These are phyloP conservation scores for Aspergillus sp. DNA, from an alignment of 2,329 filamentous ascomycete genomes.

Conservation along the genomic window DNA sequence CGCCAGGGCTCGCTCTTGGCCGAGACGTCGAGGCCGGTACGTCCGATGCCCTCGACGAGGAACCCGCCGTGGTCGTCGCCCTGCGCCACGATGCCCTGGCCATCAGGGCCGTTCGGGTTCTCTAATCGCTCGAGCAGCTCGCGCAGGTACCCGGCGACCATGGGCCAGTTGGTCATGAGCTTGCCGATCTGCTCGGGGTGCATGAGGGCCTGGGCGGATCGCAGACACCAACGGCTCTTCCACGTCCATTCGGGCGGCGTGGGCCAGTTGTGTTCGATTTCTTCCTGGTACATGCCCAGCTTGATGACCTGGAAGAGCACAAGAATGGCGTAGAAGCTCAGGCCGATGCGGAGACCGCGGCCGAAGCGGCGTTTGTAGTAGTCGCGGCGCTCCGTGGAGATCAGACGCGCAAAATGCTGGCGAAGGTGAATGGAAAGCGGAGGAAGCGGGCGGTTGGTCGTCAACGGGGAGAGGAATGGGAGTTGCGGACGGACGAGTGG, in stretches of 20 bases:
- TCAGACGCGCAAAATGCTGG: constrained; percentile 62
- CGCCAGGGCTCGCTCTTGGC: constrained; percentile 80
- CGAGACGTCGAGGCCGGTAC: constrained; percentile 65
- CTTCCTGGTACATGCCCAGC: constrained; percentile 70
- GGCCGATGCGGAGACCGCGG: constrained; percentile 66
- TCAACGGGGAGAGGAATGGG: constrained; percentile 62
- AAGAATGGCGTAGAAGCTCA: constrained; percentile 69
- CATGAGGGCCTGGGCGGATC: constrained; percentile 62
- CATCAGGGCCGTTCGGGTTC: constrained; percentile 62
- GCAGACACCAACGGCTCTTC: constrained; percentile 65
- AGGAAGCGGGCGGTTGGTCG: constrained; percentile 46
- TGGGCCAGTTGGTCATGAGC: constrained; percentile 66
- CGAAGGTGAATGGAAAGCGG: constrained; percentile 54
- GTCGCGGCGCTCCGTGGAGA: constrained; percentile 69
- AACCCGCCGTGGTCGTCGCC: constrained; percentile 45
- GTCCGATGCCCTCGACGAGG: constrained; percentile 55
- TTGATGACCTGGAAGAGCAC: constrained; percentile 60
- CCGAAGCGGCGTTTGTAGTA: constrained; percentile 51
- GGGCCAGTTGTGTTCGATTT: constrained; percentile 71
- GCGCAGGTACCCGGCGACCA: constrained; percentile 60
- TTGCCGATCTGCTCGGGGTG: constrained; percentile 56
- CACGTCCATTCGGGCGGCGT: constrained; percentile 81
- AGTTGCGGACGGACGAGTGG: constrained; percentile 59
- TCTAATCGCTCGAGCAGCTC: constrained; percentile 67
- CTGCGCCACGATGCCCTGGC: constrained; percentile 61